phyloP scores from a whole-genome alignment of 2,329 filamentous ascomycete genomes.

The Fusarium sp. region DNA sequence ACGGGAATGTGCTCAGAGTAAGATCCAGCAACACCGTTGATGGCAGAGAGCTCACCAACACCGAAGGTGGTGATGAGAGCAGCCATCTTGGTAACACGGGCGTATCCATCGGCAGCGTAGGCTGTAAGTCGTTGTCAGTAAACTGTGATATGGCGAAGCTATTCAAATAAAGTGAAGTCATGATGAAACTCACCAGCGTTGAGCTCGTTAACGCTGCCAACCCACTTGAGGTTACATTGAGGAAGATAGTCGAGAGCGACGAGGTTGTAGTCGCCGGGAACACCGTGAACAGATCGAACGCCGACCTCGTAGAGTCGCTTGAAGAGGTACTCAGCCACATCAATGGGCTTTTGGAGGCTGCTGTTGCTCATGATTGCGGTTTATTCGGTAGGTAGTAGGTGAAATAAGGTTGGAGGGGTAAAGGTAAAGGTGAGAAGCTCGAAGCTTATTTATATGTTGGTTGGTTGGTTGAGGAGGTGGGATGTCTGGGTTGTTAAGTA shows the following conservation, averaged over 20 bases:
- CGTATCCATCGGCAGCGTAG: slow-evolving; percentile 85
- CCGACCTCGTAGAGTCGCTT: slow-evolving; percentile 72
- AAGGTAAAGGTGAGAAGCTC: slow-evolving; percentile 12
- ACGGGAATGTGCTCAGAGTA: slow-evolving; percentile 79
- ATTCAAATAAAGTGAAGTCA: slow-evolving; percentile 23
- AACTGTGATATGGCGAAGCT: slow-evolving; percentile 1
- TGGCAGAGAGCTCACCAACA: slow-evolving; percentile 78
- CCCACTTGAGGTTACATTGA: slow-evolving; percentile 70
- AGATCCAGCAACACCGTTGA: slow-evolving; percentile 80
- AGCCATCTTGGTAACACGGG: slow-evolving; percentile 76
- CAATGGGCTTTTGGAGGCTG: slow-evolving; percentile 62
- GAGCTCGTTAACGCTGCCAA: slow-evolving; percentile 78
- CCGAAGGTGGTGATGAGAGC: slow-evolving; percentile 82
- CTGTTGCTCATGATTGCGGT: slow-evolving; percentile 39
- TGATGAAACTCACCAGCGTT: slow-evolving; percentile 69
- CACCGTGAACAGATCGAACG: slow-evolving; percentile 73
- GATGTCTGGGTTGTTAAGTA: slow-evolving; percentile 31
- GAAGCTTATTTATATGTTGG: slow-evolving; percentile 24
- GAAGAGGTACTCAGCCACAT: slow-evolving; percentile 77
- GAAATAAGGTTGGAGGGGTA: slow-evolving; percentile 17
- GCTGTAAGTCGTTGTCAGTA: slow-evolving; percentile 55
- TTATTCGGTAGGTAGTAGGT: slow-evolving; percentile 3
- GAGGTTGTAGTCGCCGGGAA: slow-evolving; percentile 82
- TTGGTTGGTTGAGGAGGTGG: not conserved
- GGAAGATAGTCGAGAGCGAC: slow-evolving; percentile 74